phyloP scores from a whole-genome alignment of 208 protist species.

The Lotmaria passim region DNA sequence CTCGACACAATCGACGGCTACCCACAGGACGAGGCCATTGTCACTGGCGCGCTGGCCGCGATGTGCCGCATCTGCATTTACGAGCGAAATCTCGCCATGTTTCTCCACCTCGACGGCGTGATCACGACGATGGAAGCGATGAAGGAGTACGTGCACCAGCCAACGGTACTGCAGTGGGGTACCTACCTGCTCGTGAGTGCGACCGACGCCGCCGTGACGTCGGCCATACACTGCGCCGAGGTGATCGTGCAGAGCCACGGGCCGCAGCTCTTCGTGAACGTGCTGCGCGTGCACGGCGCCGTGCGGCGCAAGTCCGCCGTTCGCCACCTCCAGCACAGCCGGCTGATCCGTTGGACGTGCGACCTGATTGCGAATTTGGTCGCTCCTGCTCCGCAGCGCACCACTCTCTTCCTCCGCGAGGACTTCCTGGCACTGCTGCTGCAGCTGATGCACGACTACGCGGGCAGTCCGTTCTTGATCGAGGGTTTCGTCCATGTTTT shows the following conservation, averaged over 20 bases:
- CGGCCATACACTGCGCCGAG: constrained; percentile 38
- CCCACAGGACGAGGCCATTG: constrained; percentile 70
- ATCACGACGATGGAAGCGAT: constrained; percentile 81
- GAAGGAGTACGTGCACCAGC: constrained; percentile 75
- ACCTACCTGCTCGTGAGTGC: constrained; percentile 61
- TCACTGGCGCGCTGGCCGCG: constrained; percentile 58
- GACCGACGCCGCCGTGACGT: constrained; percentile 39
- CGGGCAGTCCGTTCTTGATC: constrained; percentile 15
- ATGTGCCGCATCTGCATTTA: constrained; percentile 74
- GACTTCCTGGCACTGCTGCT: constrained; percentile 53
- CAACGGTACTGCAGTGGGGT: constrained; percentile 75
- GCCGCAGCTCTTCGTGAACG: constrained; percentile 59
- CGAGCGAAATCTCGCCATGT: constrained; percentile 56
- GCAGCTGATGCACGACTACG: constrained; percentile 42
- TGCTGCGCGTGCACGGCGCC: constrained; percentile 54
- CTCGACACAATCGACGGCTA: constrained; percentile 84
- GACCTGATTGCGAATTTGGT: constrained; percentile 56
- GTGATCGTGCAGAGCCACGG: constrained; percentile 49
- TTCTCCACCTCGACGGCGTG: constrained; percentile 75
- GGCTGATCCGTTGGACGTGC: constrained; percentile 48
- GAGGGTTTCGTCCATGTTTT: constrained; percentile 35
- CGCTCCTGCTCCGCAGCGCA: constrained; percentile 24
- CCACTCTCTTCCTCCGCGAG: constrained; percentile 46
- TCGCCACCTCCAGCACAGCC: constrained; percentile 27
- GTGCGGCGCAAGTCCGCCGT: constrained; percentile 23